phyloP scores from a whole-genome alignment of 129 eudicot species.

The Mikania micrantha region DNA sequence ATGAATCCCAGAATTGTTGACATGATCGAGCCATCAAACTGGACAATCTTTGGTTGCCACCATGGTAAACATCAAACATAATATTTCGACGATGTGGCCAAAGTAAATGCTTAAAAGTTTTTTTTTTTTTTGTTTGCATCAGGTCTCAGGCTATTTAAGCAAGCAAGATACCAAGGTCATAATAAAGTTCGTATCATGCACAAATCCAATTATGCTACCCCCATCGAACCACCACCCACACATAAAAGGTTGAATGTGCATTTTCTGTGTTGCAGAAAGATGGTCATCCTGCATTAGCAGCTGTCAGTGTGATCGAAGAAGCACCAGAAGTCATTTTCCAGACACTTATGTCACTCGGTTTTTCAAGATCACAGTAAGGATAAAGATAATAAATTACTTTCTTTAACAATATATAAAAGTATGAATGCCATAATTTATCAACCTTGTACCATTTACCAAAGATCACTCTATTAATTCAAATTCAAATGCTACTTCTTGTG shows the following conservation, averaged over 20 bases:
- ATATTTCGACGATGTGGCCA: background rate
- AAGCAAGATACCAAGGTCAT: slow-evolving; percentile 37
- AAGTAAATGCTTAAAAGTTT: slow-evolving; percentile 4
- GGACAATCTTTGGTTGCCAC: slow-evolving; percentile 70
- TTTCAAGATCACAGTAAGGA: slow-evolving; percentile 80
- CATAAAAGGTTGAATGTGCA: background rate
- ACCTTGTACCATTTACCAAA: background rate
- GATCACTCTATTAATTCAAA: background rate
- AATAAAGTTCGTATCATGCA: slow-evolving; percentile 34
- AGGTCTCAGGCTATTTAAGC: slow-evolving; percentile 74
- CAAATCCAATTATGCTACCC: background rate
- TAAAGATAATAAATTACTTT: background rate
- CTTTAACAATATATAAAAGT: background rate
- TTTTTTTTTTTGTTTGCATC: slow-evolving; percentile 4
- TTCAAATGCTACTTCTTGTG: background rate
- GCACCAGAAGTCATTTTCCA: slow-evolving; percentile 62
- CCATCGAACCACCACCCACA: too few species aligned
- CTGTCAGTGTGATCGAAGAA: slow-evolving; percentile 64
- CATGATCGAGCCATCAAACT: slow-evolving; percentile 58
- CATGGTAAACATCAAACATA: slow-evolving; percentile 38
- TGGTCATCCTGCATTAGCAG: slow-evolving; percentile 62
- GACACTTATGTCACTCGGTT: slow-evolving; percentile 70
- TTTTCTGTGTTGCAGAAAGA: slow-evolving; percentile 32
- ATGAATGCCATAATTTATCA: background rate
- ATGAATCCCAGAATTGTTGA: slow-evolving; percentile 48